These are phyloP conservation scores for Paraphoma chrysanthemicola DNA, from an alignment of 2,329 filamentous ascomycete species.

Conservation along the genomic window DNA sequence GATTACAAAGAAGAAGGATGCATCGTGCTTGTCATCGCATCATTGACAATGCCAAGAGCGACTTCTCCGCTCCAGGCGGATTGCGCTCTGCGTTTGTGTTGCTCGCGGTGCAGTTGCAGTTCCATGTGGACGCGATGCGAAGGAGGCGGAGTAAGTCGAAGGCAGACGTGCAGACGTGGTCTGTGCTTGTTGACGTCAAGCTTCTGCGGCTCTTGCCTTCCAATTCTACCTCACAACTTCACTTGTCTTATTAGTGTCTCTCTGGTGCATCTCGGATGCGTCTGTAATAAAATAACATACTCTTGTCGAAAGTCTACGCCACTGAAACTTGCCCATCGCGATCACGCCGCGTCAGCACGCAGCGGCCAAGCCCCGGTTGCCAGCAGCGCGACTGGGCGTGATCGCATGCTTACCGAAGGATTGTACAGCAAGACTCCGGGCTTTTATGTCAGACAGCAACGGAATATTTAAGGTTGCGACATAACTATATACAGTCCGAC, in stretches of 20 bases:
- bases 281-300: too few relatives aligned
- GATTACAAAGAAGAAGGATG: not conserved
- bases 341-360: not conserved
- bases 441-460: too few relatives aligned
- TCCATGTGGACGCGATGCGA: not conserved
- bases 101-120: conserved; percentile 1
- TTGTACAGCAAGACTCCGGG: too few relatives aligned
- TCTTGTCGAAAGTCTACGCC: too few relatives aligned
- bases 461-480: too few relatives aligned
- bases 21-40: conserved; percentile 1
- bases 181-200: not conserved
- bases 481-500: too few relatives aligned
- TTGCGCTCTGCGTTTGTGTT: conserved; percentile 18
- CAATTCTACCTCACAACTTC: not conserved
- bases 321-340: not conserved
- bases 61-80: conserved; percentile 15
- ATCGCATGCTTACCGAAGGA: too few relatives aligned
- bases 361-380: not conserved
- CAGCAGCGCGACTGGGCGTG: too few relatives aligned
- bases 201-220: not conserved
- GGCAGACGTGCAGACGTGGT: not conserved
- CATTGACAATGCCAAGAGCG: conserved; percentile 6
- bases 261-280: too few relatives aligned
- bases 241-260: too few relatives aligned
- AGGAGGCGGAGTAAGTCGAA: not conserved